Conservation (phyloP, 176 grass and related monocot genomes). For the Oryza glaberrima region DNA sequence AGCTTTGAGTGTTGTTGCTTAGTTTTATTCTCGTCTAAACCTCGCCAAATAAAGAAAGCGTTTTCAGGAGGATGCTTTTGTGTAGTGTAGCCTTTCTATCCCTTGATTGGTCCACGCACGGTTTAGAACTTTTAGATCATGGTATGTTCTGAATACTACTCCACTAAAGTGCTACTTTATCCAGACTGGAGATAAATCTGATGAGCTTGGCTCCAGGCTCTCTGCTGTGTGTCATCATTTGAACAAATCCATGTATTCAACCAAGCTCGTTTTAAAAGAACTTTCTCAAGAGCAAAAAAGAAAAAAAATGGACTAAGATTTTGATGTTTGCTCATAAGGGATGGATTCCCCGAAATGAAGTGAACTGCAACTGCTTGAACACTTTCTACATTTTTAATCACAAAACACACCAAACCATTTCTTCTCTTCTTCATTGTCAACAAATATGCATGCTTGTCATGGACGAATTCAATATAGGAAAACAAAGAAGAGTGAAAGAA, state of each 20-base stretch:
- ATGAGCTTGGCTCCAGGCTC: neutral
- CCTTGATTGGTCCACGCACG: neutral
- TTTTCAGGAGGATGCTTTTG: neutral
- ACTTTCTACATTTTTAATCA: conserved; percentile 4
- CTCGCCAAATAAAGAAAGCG: neutral
- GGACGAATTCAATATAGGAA: conserved; percentile 10
- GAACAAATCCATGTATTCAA: conserved; percentile 15
- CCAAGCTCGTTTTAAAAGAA: neutral
- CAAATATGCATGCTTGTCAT: conserved; percentile 34
- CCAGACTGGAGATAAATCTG: neutral
- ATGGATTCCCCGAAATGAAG: neutral
- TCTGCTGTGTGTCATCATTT: neutral
- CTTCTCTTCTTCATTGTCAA: conserved; percentile 4
- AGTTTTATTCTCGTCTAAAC: neutral
- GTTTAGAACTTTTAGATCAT: neutral
- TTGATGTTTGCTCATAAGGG: neutral
- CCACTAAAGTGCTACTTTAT: neutral
- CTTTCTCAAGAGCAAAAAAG: neutral
- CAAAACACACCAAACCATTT: neutral
- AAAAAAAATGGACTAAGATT: neutral
- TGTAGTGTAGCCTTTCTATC: neutral
- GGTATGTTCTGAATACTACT: neutral
- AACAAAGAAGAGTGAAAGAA: conserved; percentile 4
- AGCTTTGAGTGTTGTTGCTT: neutral
- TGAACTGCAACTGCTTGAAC: neutral